These are phyloP conservation scores for Fusarium gaditjirri DNA, from an alignment of 2,329 filamentous ascomycete species.

Conservation along the genomic window DNA sequence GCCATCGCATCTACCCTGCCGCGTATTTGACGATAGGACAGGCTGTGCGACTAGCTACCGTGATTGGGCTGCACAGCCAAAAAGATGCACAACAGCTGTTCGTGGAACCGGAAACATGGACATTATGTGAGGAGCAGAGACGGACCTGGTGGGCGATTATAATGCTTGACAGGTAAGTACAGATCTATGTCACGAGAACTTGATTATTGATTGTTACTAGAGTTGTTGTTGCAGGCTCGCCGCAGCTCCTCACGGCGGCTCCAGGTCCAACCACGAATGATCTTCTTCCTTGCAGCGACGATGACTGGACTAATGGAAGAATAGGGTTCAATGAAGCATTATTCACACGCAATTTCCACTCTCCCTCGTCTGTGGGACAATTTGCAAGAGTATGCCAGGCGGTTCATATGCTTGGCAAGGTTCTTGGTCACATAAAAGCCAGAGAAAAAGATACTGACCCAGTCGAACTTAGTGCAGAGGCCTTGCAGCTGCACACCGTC, in stretches of 20 bases:
- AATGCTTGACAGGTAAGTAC: not conserved
- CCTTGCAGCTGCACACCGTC: not conserved
- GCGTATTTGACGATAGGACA: not conserved
- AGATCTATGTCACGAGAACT: fast-evolving
- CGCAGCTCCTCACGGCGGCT: not conserved
- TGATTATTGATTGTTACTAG: not conserved
- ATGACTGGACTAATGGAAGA: not conserved
- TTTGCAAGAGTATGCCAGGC: not conserved
- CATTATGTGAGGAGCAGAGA: not conserved
- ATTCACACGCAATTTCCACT: not conserved
- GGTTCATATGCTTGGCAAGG: not conserved
- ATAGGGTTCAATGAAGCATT: not conserved
- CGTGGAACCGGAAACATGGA: not conserved
- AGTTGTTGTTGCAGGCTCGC: not conserved
- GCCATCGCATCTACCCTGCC: not conserved
- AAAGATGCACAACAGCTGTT: not conserved
- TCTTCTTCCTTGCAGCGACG: not conserved
- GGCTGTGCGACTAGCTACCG: not conserved
- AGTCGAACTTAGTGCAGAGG: not conserved
- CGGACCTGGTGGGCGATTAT: not conserved
- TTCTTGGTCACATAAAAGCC: not conserved
- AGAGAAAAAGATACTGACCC: not conserved
- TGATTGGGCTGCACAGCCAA: not conserved
- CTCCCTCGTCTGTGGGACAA: not conserved
- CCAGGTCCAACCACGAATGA: not conserved